A percentile compares a stretch with the other conserved stretches of the same genome.
These are phyloP conservation scores for Suillus clintonianus DNA, from an alignment of 768 basidiomycete species.

Conservation along the genomic window DNA sequence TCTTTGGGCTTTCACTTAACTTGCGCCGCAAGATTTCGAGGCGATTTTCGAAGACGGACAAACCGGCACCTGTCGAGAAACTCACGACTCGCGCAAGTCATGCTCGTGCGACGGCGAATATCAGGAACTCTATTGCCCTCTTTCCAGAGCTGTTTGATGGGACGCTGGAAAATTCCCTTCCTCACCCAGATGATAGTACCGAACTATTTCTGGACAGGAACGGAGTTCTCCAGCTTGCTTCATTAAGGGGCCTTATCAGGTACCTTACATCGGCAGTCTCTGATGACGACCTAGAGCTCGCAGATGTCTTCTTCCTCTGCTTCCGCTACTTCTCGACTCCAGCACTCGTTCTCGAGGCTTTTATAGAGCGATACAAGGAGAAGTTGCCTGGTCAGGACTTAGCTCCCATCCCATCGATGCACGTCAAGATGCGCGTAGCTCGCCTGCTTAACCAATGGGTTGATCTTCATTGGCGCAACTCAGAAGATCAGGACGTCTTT, in stretches of 20 bases:
- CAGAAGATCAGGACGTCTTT: constrained; percentile 45
- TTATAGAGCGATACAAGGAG: constrained; percentile 54
- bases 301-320: constrained; percentile 63
- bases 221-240: constrained; percentile 33
- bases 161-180: constrained; percentile 29
- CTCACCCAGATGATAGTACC: constrained; percentile 28
- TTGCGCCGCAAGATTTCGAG: constrained; percentile 4
- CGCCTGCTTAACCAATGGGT: constrained; percentile 71
- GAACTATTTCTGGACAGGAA: constrained; percentile 30
- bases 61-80: background rate
- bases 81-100: constrained; percentile 14
- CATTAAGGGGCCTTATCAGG: constrained; percentile 44
- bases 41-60: constrained; percentile 7
- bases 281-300: constrained; percentile 43
- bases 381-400: constrained; percentile 21
- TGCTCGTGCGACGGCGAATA: constrained; percentile 23
- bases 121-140: constrained; percentile 28
- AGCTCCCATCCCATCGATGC: constrained; percentile 43
- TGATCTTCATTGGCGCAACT: constrained; percentile 65
- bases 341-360: constrained; percentile 40
- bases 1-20: constrained; percentile 17
- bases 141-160: constrained; percentile 30
- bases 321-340: constrained; percentile 71
- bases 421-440: constrained; percentile 58
- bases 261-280: constrained; percentile 47